Evolutionary conservation across 495 filamentous ascomycete genomes (phyloP).

Genomic region (Amniculicola lignicola): DNA sequence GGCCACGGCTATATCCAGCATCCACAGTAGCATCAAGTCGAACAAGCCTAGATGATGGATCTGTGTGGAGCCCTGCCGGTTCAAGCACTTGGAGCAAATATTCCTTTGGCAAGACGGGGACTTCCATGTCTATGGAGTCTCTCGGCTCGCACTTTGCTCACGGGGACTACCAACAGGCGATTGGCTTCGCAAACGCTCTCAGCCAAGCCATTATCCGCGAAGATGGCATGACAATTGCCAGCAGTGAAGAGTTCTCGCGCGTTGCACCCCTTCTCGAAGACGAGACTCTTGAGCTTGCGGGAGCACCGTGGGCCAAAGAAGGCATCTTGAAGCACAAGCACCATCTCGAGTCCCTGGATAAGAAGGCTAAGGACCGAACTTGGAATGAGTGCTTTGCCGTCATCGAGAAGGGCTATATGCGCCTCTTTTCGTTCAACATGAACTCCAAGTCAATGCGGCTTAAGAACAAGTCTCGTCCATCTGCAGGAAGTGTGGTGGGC

Average conservation of each 20-base stretch:
- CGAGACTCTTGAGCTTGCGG: constrained; percentile 81
- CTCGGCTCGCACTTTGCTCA: constrained; percentile 74
- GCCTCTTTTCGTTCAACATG: constrained; percentile 84
- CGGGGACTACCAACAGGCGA: constrained; percentile 89
- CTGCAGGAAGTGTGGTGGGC: constrained; percentile 70
- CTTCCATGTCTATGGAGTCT: constrained; percentile 86
- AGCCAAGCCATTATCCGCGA: constrained; percentile 94
- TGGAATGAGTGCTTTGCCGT: constrained; percentile 98
- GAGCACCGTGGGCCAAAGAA: constrained; percentile 97
- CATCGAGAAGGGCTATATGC: constrained; percentile 92
- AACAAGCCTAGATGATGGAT: constrained; percentile 89
- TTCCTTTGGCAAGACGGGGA: constrained; percentile 82
- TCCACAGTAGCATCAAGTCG: constrained; percentile 87
- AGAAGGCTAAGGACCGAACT: constrained; percentile 84
- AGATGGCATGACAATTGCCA: constrained; percentile 58
- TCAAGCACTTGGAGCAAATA: constrained; percentile 95
- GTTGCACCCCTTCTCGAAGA: constrained; percentile 79
- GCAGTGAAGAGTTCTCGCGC: constrained; percentile 44
- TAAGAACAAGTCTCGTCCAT: constrained; percentile 55
- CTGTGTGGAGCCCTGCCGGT: constrained; percentile 84
- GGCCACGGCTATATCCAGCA: constrained; percentile 71
- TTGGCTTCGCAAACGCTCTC: constrained; percentile 95
- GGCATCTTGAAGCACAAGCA: constrained; percentile 95
- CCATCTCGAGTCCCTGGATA: constrained; percentile 83
- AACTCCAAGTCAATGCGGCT: constrained; percentile 66